Evolutionary conservation across 352 stramenopile genomes (phyloP), one percentile per base, ranked within the genome.

Genomic region (Globisporangium radiosum): DNA sequence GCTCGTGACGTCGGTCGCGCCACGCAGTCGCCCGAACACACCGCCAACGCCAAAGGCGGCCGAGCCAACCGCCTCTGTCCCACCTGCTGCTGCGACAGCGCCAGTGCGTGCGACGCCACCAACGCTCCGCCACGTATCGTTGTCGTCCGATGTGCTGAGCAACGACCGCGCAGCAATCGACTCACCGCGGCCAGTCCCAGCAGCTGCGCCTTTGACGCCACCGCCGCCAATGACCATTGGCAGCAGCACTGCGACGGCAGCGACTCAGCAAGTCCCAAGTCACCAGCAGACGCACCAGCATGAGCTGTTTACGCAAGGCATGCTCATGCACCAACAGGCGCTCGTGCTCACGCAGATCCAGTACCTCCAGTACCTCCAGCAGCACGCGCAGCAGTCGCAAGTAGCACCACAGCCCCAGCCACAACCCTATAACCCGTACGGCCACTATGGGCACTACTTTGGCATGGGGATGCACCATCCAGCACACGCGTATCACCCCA

Each of bases 271-370:
- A 25, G 25, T 25, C 25, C 11, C 55, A n/a, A 5, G 33, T 40
- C 59, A 47, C 3, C 65, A 47, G 11, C 54, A n/a, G 4, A 44
- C 56, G 14, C 37, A 56, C 50, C 45, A 63, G 4, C 19, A 50
- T 19, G 70, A 87, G 11, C 52, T 87, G 19, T 85, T 77, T 65
- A 60, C 65, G 19, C 82, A 91, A 52, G 76, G 73, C 49, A 60
- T 90, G 47, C 65, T 92, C 37, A 81, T 90, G 69, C 82, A 94
- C 64, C 85, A 94, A 48, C 82, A 94, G 56, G 70, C 73, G 47
- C 76, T 89, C 69, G 60, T 94, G 15, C 49, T 92, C 45, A 69
- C 77, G 60, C 85, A 94, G 65, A 92, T 94, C 56, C 82, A 92
- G 62, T 89, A 92, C 56, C 56, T 94, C 37, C 76, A 92, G 65